Evolutionary conservation across 257 asterid genomes (phyloP).

Genomic region (Nicotiana otophora): DNA sequence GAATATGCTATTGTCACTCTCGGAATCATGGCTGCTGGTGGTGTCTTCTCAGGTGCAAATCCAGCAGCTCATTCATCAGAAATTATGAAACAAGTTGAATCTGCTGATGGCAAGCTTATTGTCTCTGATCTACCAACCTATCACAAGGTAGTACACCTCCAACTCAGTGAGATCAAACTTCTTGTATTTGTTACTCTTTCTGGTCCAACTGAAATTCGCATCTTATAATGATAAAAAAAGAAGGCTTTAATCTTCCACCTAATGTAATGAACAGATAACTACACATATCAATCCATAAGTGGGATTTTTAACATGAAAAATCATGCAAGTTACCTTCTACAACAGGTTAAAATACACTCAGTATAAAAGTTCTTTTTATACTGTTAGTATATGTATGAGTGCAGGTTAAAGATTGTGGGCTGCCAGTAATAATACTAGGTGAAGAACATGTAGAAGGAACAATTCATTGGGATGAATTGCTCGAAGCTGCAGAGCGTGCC

Average conservation of each 20-base stretch:
- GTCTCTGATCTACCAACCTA: conserved; percentile 73
- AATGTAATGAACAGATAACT: neutral
- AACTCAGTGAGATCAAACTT: neutral
- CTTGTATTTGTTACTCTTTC: neutral
- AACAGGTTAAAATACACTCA: no score
- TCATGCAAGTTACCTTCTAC: no score
- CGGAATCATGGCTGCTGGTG: conserved; percentile 93
- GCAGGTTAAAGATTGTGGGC: conserved; percentile 76
- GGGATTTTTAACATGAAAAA: no score
- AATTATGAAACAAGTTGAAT: conserved; percentile 80
- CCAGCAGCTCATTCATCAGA: conserved; percentile 67
- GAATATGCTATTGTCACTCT: conserved; percentile 80
- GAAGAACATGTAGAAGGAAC: conserved; percentile 73
- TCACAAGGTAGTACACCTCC: conserved; percentile 45
- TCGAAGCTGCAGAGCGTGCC: conserved; percentile 78
- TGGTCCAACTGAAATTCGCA: neutral
- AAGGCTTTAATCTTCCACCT: neutral
- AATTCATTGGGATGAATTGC: conserved; percentile 64
- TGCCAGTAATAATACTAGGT: conserved; percentile 68
- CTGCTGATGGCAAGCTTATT: conserved; percentile 78
- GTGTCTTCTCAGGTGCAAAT: conserved; percentile 85
- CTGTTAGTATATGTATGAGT: no score
- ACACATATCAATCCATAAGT: no score
- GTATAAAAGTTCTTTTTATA: no score
- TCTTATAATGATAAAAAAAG: neutral